Conservation (phyloP, 169 alveolate species). For the Cryptosporidium felis region DNA sequence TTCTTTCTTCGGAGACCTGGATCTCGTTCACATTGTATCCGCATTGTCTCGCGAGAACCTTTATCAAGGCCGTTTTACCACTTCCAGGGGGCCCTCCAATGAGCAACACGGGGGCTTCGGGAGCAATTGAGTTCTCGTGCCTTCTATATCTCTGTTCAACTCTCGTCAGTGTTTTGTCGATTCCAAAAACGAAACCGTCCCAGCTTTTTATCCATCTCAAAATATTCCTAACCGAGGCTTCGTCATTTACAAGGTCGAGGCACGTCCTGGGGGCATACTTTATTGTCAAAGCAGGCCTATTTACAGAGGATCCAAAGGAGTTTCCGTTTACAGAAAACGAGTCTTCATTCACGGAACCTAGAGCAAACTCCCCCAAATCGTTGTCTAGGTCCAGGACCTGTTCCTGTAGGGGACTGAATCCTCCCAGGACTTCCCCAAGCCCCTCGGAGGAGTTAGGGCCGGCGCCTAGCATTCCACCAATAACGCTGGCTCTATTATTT, state of each 20-base stretch:
- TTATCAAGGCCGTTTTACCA: slow-evolving; percentile 81
- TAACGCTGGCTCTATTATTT: too few relatives aligned
- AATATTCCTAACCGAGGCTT: slow-evolving; percentile 78
- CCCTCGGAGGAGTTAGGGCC: too few relatives aligned
- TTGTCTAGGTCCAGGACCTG: too few relatives aligned
- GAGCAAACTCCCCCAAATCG: too few relatives aligned
- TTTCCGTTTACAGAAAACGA: too few relatives aligned
- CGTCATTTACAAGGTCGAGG: slow-evolving; percentile 80
- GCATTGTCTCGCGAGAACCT: slow-evolving; percentile 78
- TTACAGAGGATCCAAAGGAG: too few relatives aligned
- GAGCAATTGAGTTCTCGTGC: slow-evolving; percentile 1
- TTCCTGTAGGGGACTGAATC: too few relatives aligned
- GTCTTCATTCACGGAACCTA: too few relatives aligned
- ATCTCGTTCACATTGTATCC: slow-evolving; percentile 78
- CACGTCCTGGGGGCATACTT: slow-evolving; percentile 77
- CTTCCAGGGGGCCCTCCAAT: slow-evolving; percentile 84
- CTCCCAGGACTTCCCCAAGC: too few relatives aligned
- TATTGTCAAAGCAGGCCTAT: background rate
- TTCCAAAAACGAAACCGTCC: slow-evolving; percentile 78
- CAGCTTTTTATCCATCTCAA: slow-evolving; percentile 84
- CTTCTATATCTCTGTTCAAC: background rate
- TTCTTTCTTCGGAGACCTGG: slow-evolving; percentile 81
- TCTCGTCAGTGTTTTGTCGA: background rate
- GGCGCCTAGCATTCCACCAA: too few relatives aligned
- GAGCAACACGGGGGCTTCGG: slow-evolving; percentile 71